These are phyloP conservation scores for Clonostachys rhizophaga DNA, from an alignment of 2,329 filamentous ascomycete species.

Conservation along the genomic window DNA sequence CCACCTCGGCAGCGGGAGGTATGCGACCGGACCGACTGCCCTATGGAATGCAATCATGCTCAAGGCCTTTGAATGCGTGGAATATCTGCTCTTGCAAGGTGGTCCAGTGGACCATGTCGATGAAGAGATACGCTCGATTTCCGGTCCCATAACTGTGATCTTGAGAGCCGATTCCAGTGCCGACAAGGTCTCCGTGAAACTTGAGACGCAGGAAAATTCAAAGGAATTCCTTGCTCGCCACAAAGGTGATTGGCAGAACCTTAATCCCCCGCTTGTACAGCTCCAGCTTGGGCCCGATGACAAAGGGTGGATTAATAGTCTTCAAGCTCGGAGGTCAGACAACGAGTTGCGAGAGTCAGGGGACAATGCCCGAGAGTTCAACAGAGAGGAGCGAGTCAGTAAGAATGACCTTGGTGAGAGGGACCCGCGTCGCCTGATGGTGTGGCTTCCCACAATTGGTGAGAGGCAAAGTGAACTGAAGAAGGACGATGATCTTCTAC, in stretches of 20 bases:
- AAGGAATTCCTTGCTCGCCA: background rate
- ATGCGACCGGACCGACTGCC: constrained; percentile 2
- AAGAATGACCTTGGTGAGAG: background rate
- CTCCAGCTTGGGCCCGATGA: constrained; percentile 1
- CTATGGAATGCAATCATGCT: background rate
- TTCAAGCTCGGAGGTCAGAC: background rate
- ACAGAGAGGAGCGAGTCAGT: background rate
- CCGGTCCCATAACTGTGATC: background rate
- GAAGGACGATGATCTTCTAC: no score
- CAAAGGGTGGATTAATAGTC: background rate
- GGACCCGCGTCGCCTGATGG: no score
- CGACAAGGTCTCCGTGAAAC: background rate
- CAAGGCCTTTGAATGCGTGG: constrained; percentile 1
- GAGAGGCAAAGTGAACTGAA: no score
- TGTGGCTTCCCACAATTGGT: no score
- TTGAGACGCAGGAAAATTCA: constrained; percentile 1
- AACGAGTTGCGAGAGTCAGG: constrained; percentile 1
- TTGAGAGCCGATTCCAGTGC: background rate
- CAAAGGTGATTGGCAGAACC: constrained; percentile 1
- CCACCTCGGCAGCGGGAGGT: constrained; percentile 2
- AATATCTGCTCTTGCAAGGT: constrained; percentile 1
- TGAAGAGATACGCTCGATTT: constrained; percentile 2
- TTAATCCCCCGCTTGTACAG: constrained; percentile 1
- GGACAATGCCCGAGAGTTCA: background rate
- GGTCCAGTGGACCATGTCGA: constrained; percentile 2